Conservation (phyloP, 768 basidiomycete species). For the Phaeotremella skinneri region DNA sequence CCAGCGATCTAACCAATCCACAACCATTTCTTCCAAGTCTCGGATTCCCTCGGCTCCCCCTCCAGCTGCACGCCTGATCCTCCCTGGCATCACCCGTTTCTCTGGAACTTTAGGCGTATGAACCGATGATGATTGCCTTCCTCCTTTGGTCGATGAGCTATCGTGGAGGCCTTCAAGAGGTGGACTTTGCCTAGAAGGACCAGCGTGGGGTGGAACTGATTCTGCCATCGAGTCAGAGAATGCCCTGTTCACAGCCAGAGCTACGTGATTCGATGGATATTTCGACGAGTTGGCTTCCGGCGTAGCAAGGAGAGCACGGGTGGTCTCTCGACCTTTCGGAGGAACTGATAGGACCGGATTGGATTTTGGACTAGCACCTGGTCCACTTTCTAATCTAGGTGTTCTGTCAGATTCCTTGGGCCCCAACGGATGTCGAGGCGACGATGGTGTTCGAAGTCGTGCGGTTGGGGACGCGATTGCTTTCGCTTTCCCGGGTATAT, state of each 20-base stretch:
- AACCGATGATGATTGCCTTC: conserved; percentile 5
- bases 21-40: conserved; percentile 76
- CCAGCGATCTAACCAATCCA: conserved; percentile 69
- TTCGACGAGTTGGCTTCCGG: too few species aligned
- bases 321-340: too few species aligned
- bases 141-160: conserved; percentile 9
- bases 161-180: too few species aligned
- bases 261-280: too few species aligned
- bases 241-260: too few species aligned
- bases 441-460: background rate
- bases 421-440: too few species aligned
- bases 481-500: background rate
- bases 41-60: conserved; percentile 70
- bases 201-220: background rate
- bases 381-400: too few species aligned
- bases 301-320: too few species aligned
- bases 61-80: conserved; percentile 70
- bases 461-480: background rate
- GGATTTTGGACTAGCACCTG: too few species aligned
- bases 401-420: too few species aligned
- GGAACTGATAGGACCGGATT: too few species aligned
- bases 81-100: conserved; percentile 76
- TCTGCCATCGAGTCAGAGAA: too few species aligned
- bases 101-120: conserved; percentile 14
- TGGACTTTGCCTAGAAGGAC: background rate